A percentile compares a stretch with the other conserved stretches of the same genome.
phyloP scores from a whole-genome alignment of 2,329 filamentous ascomycete species.

The Sclerotinia minor region DNA sequence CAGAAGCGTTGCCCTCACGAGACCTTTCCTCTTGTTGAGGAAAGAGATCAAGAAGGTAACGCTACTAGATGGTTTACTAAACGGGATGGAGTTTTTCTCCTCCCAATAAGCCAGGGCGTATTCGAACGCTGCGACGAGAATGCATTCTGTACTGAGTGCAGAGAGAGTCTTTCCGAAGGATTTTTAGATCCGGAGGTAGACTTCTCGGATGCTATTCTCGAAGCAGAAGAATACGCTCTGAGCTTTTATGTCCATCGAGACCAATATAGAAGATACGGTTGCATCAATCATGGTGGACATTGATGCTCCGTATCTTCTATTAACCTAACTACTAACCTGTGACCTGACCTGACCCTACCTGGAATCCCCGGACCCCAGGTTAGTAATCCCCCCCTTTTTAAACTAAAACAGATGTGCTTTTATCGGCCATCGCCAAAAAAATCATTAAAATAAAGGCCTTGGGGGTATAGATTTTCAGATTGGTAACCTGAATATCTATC shows the following conservation, averaged over 20 bases:
- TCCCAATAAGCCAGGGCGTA: background rate
- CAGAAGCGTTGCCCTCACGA: background rate
- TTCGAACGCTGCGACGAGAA: background rate
- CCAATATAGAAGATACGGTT: constrained; percentile 6
- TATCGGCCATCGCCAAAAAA: constrained; percentile 25
- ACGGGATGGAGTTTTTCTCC: background rate
- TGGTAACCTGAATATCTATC: constrained; percentile 21
- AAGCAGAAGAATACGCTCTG: background rate
- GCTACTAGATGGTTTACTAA: constrained; percentile 13
- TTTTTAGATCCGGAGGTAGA: constrained; percentile 11
- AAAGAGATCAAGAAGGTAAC: background rate
- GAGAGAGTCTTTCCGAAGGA: background rate
- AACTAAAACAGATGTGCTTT: constrained; percentile 18
- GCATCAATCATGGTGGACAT: constrained; percentile 7
- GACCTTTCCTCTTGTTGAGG: background rate
- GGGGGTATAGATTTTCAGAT: constrained; percentile 1
- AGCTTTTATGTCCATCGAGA: background rate
- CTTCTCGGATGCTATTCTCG: background rate
- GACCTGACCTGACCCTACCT: constrained; percentile 20
- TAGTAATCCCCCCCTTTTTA: constrained; percentile 10
- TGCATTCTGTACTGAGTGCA: background rate
- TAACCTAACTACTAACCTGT: constrained; percentile 19
- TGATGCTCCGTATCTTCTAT: constrained; percentile 10
- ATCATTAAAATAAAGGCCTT: constrained; percentile 21
- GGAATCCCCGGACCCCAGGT: constrained; percentile 13